Conservation (phyloP, 495 filamentous ascomycete genomes). For the Xylaria flabelliformis region DNA sequence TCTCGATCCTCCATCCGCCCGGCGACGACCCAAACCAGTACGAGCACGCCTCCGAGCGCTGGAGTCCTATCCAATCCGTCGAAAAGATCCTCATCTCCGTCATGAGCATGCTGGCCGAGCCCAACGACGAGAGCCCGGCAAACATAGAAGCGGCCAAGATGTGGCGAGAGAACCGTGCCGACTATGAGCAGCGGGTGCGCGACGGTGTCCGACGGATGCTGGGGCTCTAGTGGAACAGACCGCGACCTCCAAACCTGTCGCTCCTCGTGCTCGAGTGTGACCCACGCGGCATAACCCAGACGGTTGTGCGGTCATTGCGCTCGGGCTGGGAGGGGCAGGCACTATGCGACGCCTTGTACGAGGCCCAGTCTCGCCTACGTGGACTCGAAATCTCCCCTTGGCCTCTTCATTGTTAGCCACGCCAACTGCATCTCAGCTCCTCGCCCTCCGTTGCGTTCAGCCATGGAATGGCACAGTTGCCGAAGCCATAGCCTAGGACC, state of each 20-base stretch:
- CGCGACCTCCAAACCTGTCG: slow-evolving; percentile 19
- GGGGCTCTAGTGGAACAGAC: slow-evolving; percentile 51
- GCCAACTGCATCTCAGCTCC: neutral
- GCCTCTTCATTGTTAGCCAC: neutral
- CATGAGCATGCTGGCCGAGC: slow-evolving; percentile 99
- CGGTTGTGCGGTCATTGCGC: slow-evolving; percentile 7
- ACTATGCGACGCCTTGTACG: neutral
- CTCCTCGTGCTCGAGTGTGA: neutral
- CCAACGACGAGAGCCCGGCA: slow-evolving; percentile 97
- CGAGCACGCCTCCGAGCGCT: slow-evolving; percentile 93
- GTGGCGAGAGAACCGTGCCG: slow-evolving; percentile 86
- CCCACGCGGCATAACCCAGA: slow-evolving; percentile 13
- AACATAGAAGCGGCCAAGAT: slow-evolving; percentile 99
- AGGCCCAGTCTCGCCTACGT: neutral
- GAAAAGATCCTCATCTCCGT: slow-evolving; percentile 98
- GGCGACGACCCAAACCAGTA: slow-evolving; percentile 99
- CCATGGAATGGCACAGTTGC: neutral
- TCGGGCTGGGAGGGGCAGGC: neutral
- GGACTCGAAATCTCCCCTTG: neutral
- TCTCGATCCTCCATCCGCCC: slow-evolving; percentile 97
- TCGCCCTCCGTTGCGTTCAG: neutral
- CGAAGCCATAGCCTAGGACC: neutral
- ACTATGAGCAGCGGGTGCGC: slow-evolving; percentile 87
- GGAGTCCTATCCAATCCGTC: slow-evolving; percentile 95
- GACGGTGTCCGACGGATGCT: slow-evolving; percentile 70